Evolutionary conservation across 129 eudicot genomes (phyloP).

Genomic region (Centaurea solstitialis): DNA sequence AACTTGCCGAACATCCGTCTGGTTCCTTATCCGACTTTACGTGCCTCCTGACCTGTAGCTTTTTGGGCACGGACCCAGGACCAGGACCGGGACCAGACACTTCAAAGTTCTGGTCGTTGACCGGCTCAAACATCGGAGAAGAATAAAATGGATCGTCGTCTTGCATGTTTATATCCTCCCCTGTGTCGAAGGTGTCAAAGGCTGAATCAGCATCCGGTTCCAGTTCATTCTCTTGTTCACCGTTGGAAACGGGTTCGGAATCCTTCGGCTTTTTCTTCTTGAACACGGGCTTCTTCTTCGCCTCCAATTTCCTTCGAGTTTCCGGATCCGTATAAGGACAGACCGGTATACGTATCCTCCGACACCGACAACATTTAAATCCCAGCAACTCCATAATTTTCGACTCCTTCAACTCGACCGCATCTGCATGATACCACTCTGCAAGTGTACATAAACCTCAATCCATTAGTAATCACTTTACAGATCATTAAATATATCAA

Average conservation of each 20-base stretch:
- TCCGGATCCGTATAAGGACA: slow-evolving; percentile 70
- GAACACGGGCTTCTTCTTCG: slow-evolving; percentile 30
- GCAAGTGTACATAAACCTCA: slow-evolving; percentile 28
- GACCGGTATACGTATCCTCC: slow-evolving; percentile 64
- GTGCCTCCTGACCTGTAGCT: slow-evolving; percentile 81
- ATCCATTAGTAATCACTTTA: slow-evolving; percentile 10
- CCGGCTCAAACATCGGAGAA: slow-evolving; percentile 45
- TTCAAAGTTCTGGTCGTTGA: slow-evolving; percentile 31
- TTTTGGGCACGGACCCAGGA: slow-evolving; percentile 52
- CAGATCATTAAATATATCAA: not conserved
- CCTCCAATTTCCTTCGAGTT: slow-evolving; percentile 36
- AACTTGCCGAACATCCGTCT: slow-evolving; percentile 15
- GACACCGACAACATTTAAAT: slow-evolving; percentile 86
- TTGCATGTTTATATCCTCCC: slow-evolving; percentile 28
- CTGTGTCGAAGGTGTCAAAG: slow-evolving; percentile 20
- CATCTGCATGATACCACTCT: slow-evolving; percentile 96
- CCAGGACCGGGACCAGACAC: slow-evolving; percentile 33
- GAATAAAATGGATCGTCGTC: slow-evolving; percentile 55
- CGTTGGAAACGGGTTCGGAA: slow-evolving; percentile 29
- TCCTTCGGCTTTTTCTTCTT: slow-evolving; percentile 39
- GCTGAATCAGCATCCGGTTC: slow-evolving; percentile 35
- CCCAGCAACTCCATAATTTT: slow-evolving; percentile 56
- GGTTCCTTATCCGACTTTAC: slow-evolving; percentile 42
- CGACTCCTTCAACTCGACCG: slow-evolving; percentile 76
- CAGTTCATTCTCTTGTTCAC: slow-evolving; percentile 33